Evolutionary conservation across 495 filamentous ascomycete species (phyloP).

Genomic region (Elasticomyces elasticus): DNA sequence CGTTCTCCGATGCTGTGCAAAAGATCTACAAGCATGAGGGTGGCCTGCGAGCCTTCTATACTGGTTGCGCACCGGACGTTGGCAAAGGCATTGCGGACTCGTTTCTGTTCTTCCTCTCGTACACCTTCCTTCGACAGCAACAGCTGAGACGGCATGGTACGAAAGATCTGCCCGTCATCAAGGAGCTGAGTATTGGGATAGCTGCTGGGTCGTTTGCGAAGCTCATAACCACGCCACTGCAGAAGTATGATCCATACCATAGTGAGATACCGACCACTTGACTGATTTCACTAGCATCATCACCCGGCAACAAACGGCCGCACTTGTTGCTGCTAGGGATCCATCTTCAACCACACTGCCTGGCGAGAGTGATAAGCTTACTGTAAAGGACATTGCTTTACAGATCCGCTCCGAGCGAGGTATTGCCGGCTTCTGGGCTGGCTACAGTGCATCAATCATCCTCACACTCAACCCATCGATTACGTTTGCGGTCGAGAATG

Average conservation of each 20-base stretch:
- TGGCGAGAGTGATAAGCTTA: constrained; percentile 24
- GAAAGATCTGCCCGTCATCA: constrained; percentile 48
- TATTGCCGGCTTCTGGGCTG: constrained; percentile 74
- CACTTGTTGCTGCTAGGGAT: constrained; percentile 29
- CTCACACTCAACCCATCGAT: constrained; percentile 79
- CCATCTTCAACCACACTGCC: constrained; percentile 16
- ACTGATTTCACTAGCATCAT: constrained; percentile 42
- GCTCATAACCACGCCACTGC: constrained; percentile 68
- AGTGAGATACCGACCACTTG: not conserved
- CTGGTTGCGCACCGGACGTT: constrained; percentile 61
- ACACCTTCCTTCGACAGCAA: constrained; percentile 51
- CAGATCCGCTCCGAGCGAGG: constrained; percentile 64
- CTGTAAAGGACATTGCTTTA: constrained; percentile 49
- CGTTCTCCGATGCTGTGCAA: constrained; percentile 55
- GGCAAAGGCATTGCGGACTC: constrained; percentile 63
- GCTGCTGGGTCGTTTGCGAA: constrained; percentile 69
- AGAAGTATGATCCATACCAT: constrained; percentile 40
- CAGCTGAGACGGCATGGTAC: constrained; percentile 33
- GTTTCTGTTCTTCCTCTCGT: constrained; percentile 78
- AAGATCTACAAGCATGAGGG: constrained; percentile 67
- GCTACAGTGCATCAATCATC: constrained; percentile 71
- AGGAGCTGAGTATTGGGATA: constrained; percentile 70
- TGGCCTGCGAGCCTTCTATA: constrained; percentile 60
- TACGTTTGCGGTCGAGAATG: constrained; percentile 74
- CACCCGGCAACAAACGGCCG: constrained; percentile 65